A percentile compares a stretch with the other conserved stretches of the same genome.
These are phyloP conservation scores for Sequoiadendron giganteum DNA, from an alignment of 75 land plant species.

Conservation along the genomic window DNA sequence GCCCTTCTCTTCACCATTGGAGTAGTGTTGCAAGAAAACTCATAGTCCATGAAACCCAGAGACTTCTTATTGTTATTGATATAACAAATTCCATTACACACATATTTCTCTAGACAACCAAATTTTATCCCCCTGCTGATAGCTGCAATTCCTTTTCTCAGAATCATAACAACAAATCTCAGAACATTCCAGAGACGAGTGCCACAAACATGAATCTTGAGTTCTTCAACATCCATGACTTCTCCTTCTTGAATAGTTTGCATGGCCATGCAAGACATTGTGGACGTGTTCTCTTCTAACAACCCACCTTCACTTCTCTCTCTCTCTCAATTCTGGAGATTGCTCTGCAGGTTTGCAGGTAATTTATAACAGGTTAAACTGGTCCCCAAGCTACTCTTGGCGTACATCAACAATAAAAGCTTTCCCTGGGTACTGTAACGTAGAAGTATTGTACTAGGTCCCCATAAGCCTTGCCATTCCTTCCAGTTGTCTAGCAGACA, in stretches of 20 bases:
- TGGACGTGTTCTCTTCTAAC: neutral
- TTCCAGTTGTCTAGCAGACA: no score
- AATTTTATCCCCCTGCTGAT: neutral
- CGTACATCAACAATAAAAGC: neutral
- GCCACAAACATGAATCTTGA: neutral
- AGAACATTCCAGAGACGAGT: neutral
- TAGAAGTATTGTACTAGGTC: no score
- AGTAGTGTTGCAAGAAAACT: conserved; percentile 6
- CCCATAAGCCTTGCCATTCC: no score
- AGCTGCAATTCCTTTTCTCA: neutral
- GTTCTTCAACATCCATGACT: neutral
- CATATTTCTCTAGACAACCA: neutral
- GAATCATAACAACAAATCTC: neutral
- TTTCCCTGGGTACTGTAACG: neutral
- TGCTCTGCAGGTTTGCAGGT: neutral
- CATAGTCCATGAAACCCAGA: neutral
- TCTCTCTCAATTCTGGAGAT: neutral
- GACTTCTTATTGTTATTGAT: neutral
- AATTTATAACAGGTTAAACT: neutral
- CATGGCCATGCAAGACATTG: neutral
- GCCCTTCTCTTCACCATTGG: neutral
- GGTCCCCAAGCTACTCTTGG: neutral
- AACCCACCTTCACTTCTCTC: no score
- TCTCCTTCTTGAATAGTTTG: neutral
- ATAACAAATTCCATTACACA: neutral